Evolutionary conservation across 768 basidiomycete species (phyloP).

Genomic region (Mrakia blollopis): DNA sequence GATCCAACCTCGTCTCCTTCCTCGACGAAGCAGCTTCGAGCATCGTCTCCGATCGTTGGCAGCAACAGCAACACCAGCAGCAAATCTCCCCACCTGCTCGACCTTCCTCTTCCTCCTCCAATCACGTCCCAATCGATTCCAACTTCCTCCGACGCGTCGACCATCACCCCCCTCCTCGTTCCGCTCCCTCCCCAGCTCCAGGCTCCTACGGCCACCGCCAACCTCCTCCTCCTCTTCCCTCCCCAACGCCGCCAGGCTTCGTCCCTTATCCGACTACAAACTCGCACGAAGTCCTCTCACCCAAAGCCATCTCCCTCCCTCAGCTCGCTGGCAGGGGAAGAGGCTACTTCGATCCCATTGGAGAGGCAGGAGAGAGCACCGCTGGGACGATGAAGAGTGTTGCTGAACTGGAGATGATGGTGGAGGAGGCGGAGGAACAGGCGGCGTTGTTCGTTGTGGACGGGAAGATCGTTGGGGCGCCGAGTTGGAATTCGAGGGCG

Average conservation of each 20-base stretch:
- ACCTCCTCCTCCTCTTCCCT: background rate
- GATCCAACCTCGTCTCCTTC: background rate
- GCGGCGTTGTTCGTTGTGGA: background rate
- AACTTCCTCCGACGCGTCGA: conserved; percentile 9
- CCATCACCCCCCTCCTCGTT: background rate
- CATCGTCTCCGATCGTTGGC: background rate
- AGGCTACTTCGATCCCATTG: background rate
- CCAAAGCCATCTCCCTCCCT: background rate
- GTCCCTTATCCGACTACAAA: background rate
- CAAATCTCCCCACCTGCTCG: background rate
- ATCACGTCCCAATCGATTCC: background rate
- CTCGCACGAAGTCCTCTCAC: conserved; percentile 1
- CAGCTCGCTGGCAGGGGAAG: background rate
- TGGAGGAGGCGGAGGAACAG: background rate
- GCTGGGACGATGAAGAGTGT: conserved; percentile 3
- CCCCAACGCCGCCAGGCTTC: background rate
- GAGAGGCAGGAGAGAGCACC: background rate
- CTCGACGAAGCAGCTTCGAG: background rate
- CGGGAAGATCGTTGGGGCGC: background rate
- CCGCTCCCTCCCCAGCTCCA: conserved; percentile 2
- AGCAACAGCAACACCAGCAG: background rate
- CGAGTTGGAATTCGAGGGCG: background rate
- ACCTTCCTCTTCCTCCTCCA: background rate
- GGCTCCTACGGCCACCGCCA: background rate
- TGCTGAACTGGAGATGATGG: conserved; percentile 2